A percentile compares a stretch with the other conserved stretches of the same genome.
These are phyloP conservation scores for Alternaria ventricosa DNA, from an alignment of 2,329 filamentous ascomycete genomes.

Conservation along the genomic window DNA sequence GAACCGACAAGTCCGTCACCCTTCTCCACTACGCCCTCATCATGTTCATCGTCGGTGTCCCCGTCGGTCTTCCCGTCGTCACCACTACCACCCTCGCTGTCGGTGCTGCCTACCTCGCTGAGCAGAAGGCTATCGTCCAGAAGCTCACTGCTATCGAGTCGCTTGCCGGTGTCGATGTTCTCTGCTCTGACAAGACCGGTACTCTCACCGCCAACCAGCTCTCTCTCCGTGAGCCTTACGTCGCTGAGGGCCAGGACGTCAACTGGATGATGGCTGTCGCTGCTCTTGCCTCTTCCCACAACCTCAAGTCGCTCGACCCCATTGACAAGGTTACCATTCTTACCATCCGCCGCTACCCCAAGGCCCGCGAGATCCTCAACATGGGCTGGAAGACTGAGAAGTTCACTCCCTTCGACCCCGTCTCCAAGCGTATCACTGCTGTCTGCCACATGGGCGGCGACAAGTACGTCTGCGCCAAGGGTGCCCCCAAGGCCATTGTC, in stretches of 20 bases:
- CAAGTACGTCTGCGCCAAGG: constrained; percentile 76
- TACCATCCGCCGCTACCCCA: constrained; percentile 77
- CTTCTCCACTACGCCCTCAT: constrained; percentile 59
- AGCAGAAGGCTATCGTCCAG: constrained; percentile 81
- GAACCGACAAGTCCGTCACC: constrained; percentile 61
- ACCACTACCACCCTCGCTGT: constrained; percentile 80
- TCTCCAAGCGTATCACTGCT: constrained; percentile 79
- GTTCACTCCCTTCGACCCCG: constrained; percentile 79
- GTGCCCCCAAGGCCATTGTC: constrained; percentile 77
- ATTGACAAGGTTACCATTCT: constrained; percentile 82
- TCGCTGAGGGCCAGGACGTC: constrained; percentile 77
- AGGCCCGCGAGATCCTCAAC: constrained; percentile 76
- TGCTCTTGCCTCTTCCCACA: constrained; percentile 78
- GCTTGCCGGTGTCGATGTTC: constrained; percentile 69
- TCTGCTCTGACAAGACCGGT: constrained; percentile 84
- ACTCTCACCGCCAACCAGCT: constrained; percentile 78
- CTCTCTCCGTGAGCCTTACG: constrained; percentile 77
- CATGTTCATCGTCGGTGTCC: constrained; percentile 77
- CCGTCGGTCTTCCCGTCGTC: constrained; percentile 78
- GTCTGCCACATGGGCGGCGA: constrained; percentile 73
- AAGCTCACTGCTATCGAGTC: constrained; percentile 82
- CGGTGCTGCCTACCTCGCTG: constrained; percentile 76
- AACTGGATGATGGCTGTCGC: constrained; percentile 87
- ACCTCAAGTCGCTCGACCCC: constrained; percentile 78
- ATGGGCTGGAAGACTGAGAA: constrained; percentile 79